Conservation (phyloP, 257 asterid genomes). For the Henckelia pumila region DNA sequence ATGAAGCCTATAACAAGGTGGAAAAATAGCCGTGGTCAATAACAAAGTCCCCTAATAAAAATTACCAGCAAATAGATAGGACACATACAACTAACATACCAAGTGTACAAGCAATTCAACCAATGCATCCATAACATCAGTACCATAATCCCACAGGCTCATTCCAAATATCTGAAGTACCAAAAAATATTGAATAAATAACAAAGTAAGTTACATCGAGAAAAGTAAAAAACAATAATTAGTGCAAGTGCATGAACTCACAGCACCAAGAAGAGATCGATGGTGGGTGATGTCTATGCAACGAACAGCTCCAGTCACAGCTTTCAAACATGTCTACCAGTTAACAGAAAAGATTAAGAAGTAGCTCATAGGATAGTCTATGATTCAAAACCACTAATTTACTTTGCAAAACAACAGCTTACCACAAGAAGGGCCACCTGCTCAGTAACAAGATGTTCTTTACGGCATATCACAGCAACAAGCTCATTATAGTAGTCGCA, state of each 20-base stretch:
- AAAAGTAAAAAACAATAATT: not conserved
- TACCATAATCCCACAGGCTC: slow-evolving; percentile 82
- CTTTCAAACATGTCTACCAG: slow-evolving; percentile 76
- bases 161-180: slow-evolving; percentile 59
- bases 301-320: slow-evolving; percentile 71
- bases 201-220: slow-evolving; percentile 7
- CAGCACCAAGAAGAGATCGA: slow-evolving; percentile 59
- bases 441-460: slow-evolving; percentile 44
- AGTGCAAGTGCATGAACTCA: slow-evolving; percentile 38
- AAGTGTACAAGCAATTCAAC: slow-evolving; percentile 55
- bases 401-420: slow-evolving; percentile 26
- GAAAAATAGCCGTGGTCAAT: slow-evolving; percentile 4
- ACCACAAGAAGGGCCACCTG: slow-evolving; percentile 90
- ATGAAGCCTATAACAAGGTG: slow-evolving; percentile 57
- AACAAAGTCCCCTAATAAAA: not conserved
- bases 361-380: slow-evolving; percentile 8
- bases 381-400: not conserved
- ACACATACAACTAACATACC: slow-evolving; percentile 45
- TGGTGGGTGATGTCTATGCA: slow-evolving; percentile 65
- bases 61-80: slow-evolving; percentile 21
- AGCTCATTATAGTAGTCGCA: slow-evolving; percentile 54
- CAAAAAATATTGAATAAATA: slow-evolving; percentile 17
- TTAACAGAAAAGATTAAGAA: slow-evolving; percentile 13
- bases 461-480: slow-evolving; percentile 50
- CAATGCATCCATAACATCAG: slow-evolving; percentile 84